A percentile compares a stretch with the other conserved stretches of the same genome.
Conservation (phyloP, 192 early-diverging fungal species). For the Coemansia sp. region DNA sequence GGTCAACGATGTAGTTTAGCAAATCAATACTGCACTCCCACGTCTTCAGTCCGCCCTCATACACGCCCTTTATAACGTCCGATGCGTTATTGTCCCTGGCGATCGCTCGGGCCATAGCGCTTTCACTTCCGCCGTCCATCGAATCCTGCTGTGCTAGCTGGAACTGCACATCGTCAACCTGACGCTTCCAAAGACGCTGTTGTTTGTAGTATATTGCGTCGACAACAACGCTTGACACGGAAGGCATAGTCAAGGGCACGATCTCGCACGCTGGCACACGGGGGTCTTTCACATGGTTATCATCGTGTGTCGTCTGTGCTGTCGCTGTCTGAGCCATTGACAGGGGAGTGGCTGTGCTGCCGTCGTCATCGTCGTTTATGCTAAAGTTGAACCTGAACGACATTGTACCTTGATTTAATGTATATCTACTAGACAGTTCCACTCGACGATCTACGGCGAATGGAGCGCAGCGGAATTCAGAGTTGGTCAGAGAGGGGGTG, state of each 20-base stretch:
- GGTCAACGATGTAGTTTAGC: constrained; percentile 63
- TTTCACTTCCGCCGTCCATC: constrained; percentile 53
- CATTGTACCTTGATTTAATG: constrained; percentile 12
- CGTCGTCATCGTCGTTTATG: constrained; percentile 22
- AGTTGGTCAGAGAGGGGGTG: no score
- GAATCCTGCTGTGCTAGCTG: constrained; percentile 76
- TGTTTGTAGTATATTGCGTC: constrained; percentile 38
- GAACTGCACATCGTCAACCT: constrained; percentile 78
- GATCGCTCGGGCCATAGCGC: constrained; percentile 33
- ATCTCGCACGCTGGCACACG: constrained; percentile 19
- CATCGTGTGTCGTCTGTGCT: background rate
- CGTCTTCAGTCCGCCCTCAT: constrained; percentile 95
- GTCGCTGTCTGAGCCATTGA: background rate
- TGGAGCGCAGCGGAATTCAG: no score
- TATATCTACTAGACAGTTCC: no score
- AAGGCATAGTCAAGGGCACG: constrained; percentile 31
- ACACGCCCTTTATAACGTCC: constrained; percentile 86
- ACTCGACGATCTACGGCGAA: no score
- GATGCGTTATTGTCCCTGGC: constrained; percentile 30
- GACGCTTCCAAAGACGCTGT: constrained; percentile 63
- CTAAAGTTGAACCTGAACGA: constrained; percentile 53
- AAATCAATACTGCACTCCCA: constrained; percentile 96
- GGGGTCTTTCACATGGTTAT: background rate
- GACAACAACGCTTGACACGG: constrained; percentile 36
- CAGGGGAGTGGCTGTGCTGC: background rate